phyloP scores from a whole-genome alignment of 1,139 yeast genomes.

The Maudiozyma humilis region DNA sequence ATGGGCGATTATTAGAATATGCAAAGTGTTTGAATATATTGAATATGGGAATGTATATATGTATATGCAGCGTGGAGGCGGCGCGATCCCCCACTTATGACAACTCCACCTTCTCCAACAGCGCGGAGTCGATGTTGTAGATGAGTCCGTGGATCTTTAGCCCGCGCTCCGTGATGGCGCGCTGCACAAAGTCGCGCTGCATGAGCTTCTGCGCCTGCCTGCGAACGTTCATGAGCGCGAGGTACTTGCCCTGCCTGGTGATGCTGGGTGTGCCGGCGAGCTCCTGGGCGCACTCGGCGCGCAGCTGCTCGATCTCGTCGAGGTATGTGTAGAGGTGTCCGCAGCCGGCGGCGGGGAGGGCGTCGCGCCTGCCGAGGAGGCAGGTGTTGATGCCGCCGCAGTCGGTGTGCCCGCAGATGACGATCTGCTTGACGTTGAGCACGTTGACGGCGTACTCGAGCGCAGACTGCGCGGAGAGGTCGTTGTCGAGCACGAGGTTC shows the following conservation, averaged over 20 bases:
- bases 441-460: constrained; percentile 88
- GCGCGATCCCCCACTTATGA: neutral
- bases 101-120: constrained; percentile 36
- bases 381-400: constrained; percentile 96
- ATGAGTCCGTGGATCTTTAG: constrained; percentile 83
- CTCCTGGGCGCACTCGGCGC: constrained; percentile 17
- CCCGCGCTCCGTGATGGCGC: constrained; percentile 63
- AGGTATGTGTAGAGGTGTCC: constrained; percentile 33
- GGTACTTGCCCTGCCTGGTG: constrained; percentile 29
- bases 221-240: constrained; percentile 74
- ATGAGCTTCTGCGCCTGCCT: constrained; percentile 46
- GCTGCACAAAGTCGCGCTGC: constrained; percentile 63
- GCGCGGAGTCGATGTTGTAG: constrained; percentile 79
- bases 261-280: neutral
- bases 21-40: too few species aligned
- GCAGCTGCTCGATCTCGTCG: constrained; percentile 44
- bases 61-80: too few species aligned
- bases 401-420: constrained; percentile 96
- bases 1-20: too few species aligned
- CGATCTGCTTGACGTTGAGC: constrained; percentile 69
- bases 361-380: constrained; percentile 45
- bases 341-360: constrained; percentile 41
- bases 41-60: too few species aligned
- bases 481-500: constrained; percentile 65
- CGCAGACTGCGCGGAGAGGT: constrained; percentile 71